Percentiles rank a stretch among this genome's conserved stretches.
Evolutionary conservation across 352 stramenopile species (phyloP).

Genomic region (Pythium pyrilobum): DNA sequence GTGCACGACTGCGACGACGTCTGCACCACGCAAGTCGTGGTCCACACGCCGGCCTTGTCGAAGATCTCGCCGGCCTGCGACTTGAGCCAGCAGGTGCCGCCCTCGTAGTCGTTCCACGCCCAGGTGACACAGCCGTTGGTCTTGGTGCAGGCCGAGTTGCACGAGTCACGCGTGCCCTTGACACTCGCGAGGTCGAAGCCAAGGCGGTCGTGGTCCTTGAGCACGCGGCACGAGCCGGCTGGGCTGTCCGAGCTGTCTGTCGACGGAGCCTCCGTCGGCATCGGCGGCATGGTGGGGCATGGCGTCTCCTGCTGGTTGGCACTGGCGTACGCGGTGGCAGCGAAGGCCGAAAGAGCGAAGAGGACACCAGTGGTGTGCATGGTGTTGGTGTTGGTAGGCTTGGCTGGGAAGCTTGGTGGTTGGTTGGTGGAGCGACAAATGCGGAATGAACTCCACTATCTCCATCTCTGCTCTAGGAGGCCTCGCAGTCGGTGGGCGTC

Average conservation of each 20-base stretch:
- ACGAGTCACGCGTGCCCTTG: neutral
- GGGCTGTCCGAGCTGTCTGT: neutral
- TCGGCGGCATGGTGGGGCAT: neutral
- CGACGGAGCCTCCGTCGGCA: neutral
- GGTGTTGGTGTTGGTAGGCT: neutral
- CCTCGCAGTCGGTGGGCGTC: too few species aligned
- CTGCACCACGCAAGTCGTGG: neutral
- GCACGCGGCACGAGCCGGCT: neutral
- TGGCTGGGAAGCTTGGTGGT: neutral
- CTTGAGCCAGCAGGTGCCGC: slow-evolving; percentile 25
- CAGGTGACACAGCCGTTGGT: slow-evolving; percentile 11
- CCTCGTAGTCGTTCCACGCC: slow-evolving; percentile 12
- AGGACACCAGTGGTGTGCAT: slow-evolving; percentile 16
- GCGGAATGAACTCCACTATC: neutral
- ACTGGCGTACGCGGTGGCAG: neutral
- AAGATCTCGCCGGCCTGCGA: slow-evolving; percentile 2
- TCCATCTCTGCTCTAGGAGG: neutral
- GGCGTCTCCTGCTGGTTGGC: neutral
- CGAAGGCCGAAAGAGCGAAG: neutral
- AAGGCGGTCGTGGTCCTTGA: slow-evolving; percentile 8
- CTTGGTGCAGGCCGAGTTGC: neutral
- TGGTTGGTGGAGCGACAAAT: neutral
- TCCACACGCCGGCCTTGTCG: slow-evolving; percentile 1
- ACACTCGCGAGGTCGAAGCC: slow-evolving; percentile 8
- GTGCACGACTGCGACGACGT: neutral